These are phyloP conservation scores for Auricularia auricula-judae DNA, from an alignment of 768 basidiomycete genomes.

Conservation along the genomic window DNA sequence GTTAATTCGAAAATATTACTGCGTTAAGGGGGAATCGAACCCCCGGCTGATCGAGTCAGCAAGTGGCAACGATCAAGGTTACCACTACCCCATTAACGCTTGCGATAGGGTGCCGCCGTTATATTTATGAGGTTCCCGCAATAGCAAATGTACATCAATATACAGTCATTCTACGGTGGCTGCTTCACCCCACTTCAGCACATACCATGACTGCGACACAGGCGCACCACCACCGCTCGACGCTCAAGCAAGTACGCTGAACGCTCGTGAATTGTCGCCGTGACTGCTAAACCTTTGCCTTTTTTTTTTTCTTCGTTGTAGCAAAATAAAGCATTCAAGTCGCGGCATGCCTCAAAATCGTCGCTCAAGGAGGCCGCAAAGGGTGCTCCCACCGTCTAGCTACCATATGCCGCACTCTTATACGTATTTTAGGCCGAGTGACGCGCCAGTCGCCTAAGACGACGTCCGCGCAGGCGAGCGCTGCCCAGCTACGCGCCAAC, in stretches of 20 bases:
- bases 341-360: conserved; percentile 79
- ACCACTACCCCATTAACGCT: conserved; percentile 56
- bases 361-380: conserved; percentile 76
- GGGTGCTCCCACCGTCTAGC: conserved; percentile 32
- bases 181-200: no score
- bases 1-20: not conserved
- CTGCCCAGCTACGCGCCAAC: conserved; percentile 64
- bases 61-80: conserved; percentile 53
- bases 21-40: not conserved
- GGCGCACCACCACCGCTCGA: conserved; percentile 66
- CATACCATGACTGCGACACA: not conserved
- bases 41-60: not conserved
- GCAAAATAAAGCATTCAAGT: conserved; percentile 91
- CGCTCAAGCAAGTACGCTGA: conserved; percentile 66
- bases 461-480: conserved; percentile 32
- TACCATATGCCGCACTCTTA: not conserved
- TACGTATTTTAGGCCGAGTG: conserved; percentile 37
- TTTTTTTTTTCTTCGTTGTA: conserved; percentile 18
- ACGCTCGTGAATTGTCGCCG: not conserved
- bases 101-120: not conserved
- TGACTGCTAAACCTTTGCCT: conserved; percentile 3
- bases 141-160: no score
- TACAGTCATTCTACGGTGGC: no score
- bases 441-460: conserved; percentile 45
- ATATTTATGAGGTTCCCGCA: no score